These are phyloP conservation scores for Phalaenopsis aphrodite DNA, from an alignment of 106 monocot species.

Conservation along the genomic window DNA sequence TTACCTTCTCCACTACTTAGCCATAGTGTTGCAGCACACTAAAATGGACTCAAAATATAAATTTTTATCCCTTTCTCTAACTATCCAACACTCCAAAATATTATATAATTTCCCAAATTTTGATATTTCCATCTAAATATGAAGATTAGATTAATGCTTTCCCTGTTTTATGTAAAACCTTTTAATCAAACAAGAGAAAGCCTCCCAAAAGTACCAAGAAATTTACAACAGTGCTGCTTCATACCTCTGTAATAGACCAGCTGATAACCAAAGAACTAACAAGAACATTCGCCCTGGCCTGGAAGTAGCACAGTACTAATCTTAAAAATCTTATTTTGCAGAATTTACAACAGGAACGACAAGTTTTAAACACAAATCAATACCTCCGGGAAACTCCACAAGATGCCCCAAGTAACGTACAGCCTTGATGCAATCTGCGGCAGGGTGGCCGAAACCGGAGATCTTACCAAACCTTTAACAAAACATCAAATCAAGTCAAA, in stretches of 20 bases:
- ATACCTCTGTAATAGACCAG: constrained; percentile 99
- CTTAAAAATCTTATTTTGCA: not conserved
- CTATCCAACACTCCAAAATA: not conserved
- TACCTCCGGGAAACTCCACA: constrained; percentile 81
- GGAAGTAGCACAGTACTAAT: constrained; percentile 14
- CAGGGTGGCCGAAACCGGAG: constrained; percentile 65
- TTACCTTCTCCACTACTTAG: not conserved
- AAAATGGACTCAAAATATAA: not conserved
- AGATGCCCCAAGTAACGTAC: constrained; percentile 65
- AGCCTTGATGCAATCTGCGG: constrained; percentile 72
- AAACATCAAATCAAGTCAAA: not conserved
- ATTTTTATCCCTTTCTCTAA: not conserved
- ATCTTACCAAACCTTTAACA: constrained; percentile 60
- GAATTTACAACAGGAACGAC: not conserved
- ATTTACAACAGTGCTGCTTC: not conserved
- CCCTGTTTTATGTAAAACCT: not conserved
- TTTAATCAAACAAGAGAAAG: not conserved
- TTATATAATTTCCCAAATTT: not conserved
- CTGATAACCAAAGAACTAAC: constrained; percentile 93
- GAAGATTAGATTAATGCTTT: not conserved
- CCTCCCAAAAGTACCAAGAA: not conserved
- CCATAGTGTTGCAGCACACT: not conserved
- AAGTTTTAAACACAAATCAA: not conserved
- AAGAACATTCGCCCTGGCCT: constrained; percentile 69
- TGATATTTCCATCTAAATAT: not conserved